Percentiles rank a stretch among this genome's conserved stretches.
Conservation (phyloP, 1,284 basidiomycete genomes). For the Dichomitus squalens region DNA sequence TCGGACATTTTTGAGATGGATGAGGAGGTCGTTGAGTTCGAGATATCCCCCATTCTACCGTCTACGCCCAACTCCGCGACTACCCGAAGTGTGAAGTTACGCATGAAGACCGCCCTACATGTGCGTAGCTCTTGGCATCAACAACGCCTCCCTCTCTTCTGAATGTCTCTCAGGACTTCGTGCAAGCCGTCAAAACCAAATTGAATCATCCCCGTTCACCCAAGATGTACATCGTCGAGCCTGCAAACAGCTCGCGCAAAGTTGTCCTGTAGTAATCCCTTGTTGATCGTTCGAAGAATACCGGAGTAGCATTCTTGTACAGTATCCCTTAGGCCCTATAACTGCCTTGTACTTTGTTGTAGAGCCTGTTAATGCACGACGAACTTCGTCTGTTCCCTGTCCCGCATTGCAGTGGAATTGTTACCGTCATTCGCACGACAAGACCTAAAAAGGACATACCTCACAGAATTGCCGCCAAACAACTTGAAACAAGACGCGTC, state of each 20-base stretch:
- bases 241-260: neutral
- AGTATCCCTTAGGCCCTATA: neutral
- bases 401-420: too few relatives aligned
- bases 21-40: constrained; percentile 50
- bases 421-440: too few relatives aligned
- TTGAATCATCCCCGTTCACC: constrained; percentile 8
- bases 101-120: constrained; percentile 16
- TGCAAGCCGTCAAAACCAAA: constrained; percentile 9
- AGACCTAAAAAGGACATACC: neutral
- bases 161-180: constrained; percentile 5
- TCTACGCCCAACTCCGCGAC: constrained; percentile 19
- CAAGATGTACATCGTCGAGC: constrained; percentile 9
- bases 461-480: neutral
- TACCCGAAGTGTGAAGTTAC: constrained; percentile 13
- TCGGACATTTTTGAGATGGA: constrained; percentile 33
- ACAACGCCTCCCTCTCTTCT: neutral
- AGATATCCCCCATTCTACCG: constrained; percentile 54
- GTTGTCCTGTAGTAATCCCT: neutral
- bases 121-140: constrained; percentile 3
- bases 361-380: neutral
- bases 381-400: too few relatives aligned
- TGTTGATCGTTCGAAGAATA: neutral
- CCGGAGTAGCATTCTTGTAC: constrained; percentile 7
- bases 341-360: neutral
- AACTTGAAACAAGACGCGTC: neutral